Conservation (phyloP, 805 yeast genomes). For the Barnettozyma vustinii region DNA sequence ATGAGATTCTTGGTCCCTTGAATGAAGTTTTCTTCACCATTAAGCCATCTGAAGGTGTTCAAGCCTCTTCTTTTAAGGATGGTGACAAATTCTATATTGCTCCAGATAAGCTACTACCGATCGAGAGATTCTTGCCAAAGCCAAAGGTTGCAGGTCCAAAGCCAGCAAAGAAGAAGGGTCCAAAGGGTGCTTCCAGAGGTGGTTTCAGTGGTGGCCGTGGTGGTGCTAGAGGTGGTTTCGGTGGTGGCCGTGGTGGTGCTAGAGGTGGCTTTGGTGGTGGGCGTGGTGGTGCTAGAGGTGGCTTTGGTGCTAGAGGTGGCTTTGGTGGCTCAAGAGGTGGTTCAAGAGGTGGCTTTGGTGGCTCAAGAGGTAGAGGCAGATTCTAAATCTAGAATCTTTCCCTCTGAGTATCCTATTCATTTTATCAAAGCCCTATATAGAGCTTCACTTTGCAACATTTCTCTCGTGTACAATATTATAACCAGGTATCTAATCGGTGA, state of each 20-base stretch:
- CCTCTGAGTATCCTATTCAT: neutral
- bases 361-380: conserved; percentile 26
- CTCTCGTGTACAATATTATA: conserved; percentile 13
- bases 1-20: conserved; percentile 95
- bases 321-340: conserved; percentile 30
- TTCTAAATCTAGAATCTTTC: conserved; percentile 12
- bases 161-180: conserved; percentile 64
- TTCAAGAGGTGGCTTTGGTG: conserved; percentile 32
- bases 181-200: conserved; percentile 43
- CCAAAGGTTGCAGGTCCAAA: conserved; percentile 86
- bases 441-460: neutral
- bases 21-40: conserved; percentile 98
- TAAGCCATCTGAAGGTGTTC: conserved; percentile 94
- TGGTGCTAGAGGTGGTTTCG: conserved; percentile 26
- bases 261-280: conserved; percentile 20
- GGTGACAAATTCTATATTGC: conserved; percentile 97
- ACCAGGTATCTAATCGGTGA: neutral
- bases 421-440: neutral
- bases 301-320: conserved; percentile 27
- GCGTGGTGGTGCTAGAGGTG: conserved; percentile 28
- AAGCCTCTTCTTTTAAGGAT: conserved; percentile 84
- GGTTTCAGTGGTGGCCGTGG: conserved; percentile 32
- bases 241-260: conserved; percentile 28
- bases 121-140: conserved; percentile 95
- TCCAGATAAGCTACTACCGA: conserved; percentile 89